A percentile compares a stretch with the other conserved stretches of the same genome.
These are phyloP conservation scores for Tephrocybe sp. DNA, from an alignment of 768 basidiomycete species.

Conservation along the genomic window DNA sequence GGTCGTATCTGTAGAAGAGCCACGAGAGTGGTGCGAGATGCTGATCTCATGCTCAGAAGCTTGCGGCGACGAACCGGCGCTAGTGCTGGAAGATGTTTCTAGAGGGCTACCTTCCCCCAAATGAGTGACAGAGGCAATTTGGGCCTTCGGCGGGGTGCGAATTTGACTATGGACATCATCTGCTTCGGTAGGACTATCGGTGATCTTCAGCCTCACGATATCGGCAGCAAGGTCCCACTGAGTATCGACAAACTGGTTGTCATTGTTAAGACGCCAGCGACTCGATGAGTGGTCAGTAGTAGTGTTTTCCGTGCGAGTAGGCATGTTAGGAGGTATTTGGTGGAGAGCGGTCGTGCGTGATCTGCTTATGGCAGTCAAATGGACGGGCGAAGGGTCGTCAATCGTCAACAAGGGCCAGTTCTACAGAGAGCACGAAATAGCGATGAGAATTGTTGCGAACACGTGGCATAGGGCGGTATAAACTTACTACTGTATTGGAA, in stretches of 20 bases:
- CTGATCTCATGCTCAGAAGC: constrained; percentile 64
- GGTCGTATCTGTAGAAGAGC: constrained; percentile 79
- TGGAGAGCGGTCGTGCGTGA: constrained; percentile 32
- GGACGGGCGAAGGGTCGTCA: constrained; percentile 36
- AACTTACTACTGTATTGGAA: constrained; percentile 45
- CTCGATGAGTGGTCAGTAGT: constrained; percentile 41
- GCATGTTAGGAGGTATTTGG: constrained; percentile 46
- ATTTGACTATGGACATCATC: constrained; percentile 55
- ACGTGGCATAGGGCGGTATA: constrained; percentile 28
- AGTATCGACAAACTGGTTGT: constrained; percentile 63
- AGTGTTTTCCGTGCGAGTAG: constrained; percentile 42
- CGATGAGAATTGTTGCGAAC: constrained; percentile 29
- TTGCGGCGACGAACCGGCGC: constrained; percentile 73
- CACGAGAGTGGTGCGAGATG: constrained; percentile 78
- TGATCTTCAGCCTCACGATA: constrained; percentile 71
- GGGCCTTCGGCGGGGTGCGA: constrained; percentile 69
- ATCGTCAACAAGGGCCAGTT: constrained; percentile 46
- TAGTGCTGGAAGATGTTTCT: constrained; percentile 70
- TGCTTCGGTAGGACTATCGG: constrained; percentile 48
- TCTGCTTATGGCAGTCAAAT: constrained; percentile 31
- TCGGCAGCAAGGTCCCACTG: constrained; percentile 76
- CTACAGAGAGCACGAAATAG: constrained; percentile 28
- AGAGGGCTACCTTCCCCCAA: constrained; percentile 69
- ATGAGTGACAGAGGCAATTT: constrained; percentile 55
- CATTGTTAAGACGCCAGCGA: constrained; percentile 66